Conservation (phyloP, 768 basidiomycete species). For the Brasilioporus rufonigricans region DNA sequence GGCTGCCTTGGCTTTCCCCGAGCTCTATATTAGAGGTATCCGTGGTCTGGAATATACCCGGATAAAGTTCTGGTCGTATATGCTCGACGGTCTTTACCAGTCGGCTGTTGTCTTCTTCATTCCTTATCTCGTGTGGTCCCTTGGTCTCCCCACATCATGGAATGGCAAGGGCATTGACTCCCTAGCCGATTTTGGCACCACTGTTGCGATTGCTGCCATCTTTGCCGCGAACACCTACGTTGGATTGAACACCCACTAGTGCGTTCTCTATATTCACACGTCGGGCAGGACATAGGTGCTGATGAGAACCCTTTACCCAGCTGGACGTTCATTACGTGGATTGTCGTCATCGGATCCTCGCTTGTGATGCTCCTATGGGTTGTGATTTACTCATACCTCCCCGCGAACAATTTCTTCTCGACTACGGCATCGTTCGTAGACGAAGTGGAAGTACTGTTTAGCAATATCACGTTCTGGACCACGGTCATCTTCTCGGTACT, state of each 20-base stretch:
- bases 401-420: slow-evolving; percentile 72
- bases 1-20: slow-evolving; percentile 89
- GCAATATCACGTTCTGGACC: slow-evolving; percentile 81
- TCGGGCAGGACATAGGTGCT: neutral
- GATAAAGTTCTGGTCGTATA: slow-evolving; percentile 90
- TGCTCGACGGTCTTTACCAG: slow-evolving; percentile 93
- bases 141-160: slow-evolving; percentile 67
- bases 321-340: slow-evolving; percentile 85
- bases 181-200: slow-evolving; percentile 88
- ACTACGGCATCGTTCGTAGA: slow-evolving; percentile 66
- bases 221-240: slow-evolving; percentile 88
- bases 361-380: slow-evolving; percentile 88
- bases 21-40: slow-evolving; percentile 94
- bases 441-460: slow-evolving; percentile 72
- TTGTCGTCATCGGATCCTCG: slow-evolving; percentile 75
- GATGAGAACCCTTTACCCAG: slow-evolving; percentile 36
- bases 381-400: slow-evolving; percentile 80
- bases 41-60: slow-evolving; percentile 92
- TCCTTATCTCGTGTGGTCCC: slow-evolving; percentile 71
- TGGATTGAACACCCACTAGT: slow-evolving; percentile 88
- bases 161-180: slow-evolving; percentile 78
- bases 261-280: slow-evolving; percentile 38
- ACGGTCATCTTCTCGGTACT: slow-evolving; percentile 66
- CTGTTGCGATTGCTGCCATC: slow-evolving; percentile 84
- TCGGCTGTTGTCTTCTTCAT: slow-evolving; percentile 85